phyloP scores from a whole-genome alignment of 2,329 filamentous ascomycete genomes.

The Septoria petroselini region DNA sequence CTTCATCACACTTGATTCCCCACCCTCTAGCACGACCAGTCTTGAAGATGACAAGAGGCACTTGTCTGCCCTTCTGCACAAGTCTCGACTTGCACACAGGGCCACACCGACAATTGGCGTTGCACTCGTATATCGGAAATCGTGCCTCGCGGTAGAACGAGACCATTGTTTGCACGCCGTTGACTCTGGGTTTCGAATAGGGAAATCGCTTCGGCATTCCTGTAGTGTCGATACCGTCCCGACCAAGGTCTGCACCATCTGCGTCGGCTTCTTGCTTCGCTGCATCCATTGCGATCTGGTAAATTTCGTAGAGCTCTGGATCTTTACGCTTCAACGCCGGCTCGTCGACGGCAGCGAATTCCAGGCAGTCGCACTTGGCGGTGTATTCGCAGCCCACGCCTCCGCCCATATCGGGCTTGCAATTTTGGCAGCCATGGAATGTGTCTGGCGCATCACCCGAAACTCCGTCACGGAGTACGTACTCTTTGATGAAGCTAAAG shows the following conservation, averaged over 20 bases:
- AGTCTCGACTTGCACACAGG: constrained; percentile 68
- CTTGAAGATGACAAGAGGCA: constrained; percentile 74
- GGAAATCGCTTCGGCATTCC: constrained; percentile 56
- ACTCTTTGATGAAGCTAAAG: constrained; percentile 67
- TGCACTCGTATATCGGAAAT: constrained; percentile 73
- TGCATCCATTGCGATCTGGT: constrained; percentile 16
- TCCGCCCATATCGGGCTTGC: constrained; percentile 54
- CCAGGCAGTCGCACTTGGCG: constrained; percentile 63
- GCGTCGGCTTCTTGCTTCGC: constrained; percentile 27
- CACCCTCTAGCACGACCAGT: constrained; percentile 67
- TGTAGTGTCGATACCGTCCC: constrained; percentile 29
- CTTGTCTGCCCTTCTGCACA: constrained; percentile 68
- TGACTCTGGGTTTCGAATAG: constrained; percentile 49
- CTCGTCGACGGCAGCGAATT: constrained; percentile 55
- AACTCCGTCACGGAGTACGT: constrained; percentile 60
- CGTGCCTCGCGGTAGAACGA: constrained; percentile 45
- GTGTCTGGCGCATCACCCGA: constrained; percentile 56
- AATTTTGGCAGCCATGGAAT: constrained; percentile 64
- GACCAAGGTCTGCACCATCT: neutral
- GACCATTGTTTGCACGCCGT: constrained; percentile 29
- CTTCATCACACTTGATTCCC: constrained; percentile 66
- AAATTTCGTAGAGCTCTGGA: constrained; percentile 19
- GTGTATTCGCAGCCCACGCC: constrained; percentile 61
- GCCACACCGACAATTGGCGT: constrained; percentile 65
- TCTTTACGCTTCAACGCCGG: constrained; percentile 35